Base-by-base conservation (phyloP, 768 basidiomycete species). In the Tricholoma hemisulphureum region DNA sequence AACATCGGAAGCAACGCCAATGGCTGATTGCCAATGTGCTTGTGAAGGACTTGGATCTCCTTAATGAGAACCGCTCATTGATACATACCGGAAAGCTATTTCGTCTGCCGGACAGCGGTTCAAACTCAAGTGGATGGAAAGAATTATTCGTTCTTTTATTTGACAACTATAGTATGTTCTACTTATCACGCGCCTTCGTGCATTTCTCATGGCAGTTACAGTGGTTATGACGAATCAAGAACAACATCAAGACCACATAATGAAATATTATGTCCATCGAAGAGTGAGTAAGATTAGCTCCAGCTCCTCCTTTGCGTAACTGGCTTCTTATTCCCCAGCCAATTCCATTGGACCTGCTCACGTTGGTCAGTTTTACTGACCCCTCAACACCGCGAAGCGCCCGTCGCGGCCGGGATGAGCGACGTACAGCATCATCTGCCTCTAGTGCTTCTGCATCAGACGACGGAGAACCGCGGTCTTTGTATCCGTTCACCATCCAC, bases 131-230 rank as follows among this genome's bases (percentile, higher is more conserved):
- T 59, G 88, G 85, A 37, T 95, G 92, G 88, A 84, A 83, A 18
- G 94, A 98, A 64, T 76, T 95, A 1, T 91, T 88, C 62, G 88
- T 95, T 2, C 77, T 98, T 55, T 76, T 99, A 4, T 97, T 99
- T 68, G 97, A 99, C 68, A 94, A 98, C 67, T 99, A 97, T 65
- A 70, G 94, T 94, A 64, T 69, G 89, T 71, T 13, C 24, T 11
- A 14, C n/a, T 29, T 28, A 23, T 57, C 29, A 35, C 34, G 2
- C 18, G 31, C 26, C 53, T 51, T 60, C 4, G 16, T 51, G 35
- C 34, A 18, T 6, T 51, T 9, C 29, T 68, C 51, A 67, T 56
- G 16, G 24, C 28, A 26, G 16, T 46, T 58, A n/a, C 26, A 94
- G 93, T 95, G 67, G 91, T 95, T 26, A 83, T 93, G 80, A 93